These are phyloP conservation scores for Cetradonia linearis DNA, from an alignment of 495 filamentous ascomycete species.

Conservation along the genomic window DNA sequence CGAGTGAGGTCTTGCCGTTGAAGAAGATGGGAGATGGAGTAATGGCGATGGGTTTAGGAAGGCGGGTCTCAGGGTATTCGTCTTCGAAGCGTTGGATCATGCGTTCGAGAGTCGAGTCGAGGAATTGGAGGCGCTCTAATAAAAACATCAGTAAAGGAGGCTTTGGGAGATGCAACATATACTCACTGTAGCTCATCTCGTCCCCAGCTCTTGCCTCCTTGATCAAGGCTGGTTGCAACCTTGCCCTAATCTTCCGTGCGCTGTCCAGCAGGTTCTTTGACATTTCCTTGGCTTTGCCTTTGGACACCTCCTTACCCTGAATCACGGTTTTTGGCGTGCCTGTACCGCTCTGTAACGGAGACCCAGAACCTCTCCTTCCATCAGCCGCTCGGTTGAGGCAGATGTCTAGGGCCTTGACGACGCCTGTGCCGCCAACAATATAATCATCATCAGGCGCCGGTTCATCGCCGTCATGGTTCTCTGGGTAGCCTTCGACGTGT, in stretches of 20 bases:
- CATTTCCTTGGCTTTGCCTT: constrained; percentile 77
- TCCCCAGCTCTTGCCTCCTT: constrained; percentile 60
- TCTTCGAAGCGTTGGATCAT: constrained; percentile 95
- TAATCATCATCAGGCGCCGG: constrained; percentile 84
- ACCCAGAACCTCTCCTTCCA: constrained; percentile 30
- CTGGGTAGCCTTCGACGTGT: constrained; percentile 40
- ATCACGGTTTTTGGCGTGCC: constrained; percentile 43
- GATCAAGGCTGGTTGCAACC: constrained; percentile 75
- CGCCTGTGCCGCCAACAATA: constrained; percentile 88
- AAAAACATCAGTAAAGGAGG: constrained; percentile 20
- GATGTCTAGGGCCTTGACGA: constrained; percentile 86
- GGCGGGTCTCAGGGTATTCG: constrained; percentile 83
- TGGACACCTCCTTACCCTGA: constrained; percentile 34
- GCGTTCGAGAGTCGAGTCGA: constrained; percentile 75
- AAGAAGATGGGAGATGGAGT: constrained; percentile 28
- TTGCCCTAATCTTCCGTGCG: constrained; percentile 73
- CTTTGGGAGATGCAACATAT: constrained; percentile 20
- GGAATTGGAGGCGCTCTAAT: constrained; percentile 70
- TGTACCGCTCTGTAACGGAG: constrained; percentile 40
- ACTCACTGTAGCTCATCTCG: constrained; percentile 67
- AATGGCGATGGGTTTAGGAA: constrained; percentile 27
- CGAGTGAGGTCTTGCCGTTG: constrained; percentile 30
- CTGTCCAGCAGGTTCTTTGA: constrained; percentile 76
- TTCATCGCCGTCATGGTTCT: constrained; percentile 53
- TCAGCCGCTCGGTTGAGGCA: constrained; percentile 63